Percentiles rank a stretch among this genome's conserved stretches.
Evolutionary conservation across 768 basidiomycete genomes (phyloP).

Genomic region (Lentinula detonsa): DNA sequence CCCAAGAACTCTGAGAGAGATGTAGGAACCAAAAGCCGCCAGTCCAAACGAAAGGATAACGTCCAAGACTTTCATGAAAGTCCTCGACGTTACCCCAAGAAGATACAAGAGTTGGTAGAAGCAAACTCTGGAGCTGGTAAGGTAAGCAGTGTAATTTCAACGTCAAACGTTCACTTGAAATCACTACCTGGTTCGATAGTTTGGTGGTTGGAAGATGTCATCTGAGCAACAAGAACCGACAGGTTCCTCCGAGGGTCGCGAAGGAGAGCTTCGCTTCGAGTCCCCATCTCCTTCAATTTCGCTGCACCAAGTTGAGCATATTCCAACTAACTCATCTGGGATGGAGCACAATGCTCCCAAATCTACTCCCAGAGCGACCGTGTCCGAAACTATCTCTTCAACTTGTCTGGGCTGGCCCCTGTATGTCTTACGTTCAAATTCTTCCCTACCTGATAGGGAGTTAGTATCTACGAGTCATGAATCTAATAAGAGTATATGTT

Average conservation of each 20-base stretch:
- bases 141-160: not conserved
- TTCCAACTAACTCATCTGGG: not conserved
- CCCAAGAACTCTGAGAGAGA: not conserved
- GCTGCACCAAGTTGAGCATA: not conserved
- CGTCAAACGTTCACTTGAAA: not conserved
- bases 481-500: not conserved
- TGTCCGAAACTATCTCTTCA: not conserved
- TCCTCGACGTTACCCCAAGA: not conserved
- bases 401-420: not conserved
- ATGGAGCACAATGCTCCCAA: not conserved
- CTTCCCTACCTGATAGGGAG: not conserved
- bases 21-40: not conserved
- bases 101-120: not conserved
- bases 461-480: not conserved
- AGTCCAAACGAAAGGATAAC: not conserved
- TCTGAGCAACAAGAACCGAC: not conserved
- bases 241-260: not conserved
- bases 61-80: not conserved
- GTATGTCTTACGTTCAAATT: not conserved
- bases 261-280: not conserved
- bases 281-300: not conserved
- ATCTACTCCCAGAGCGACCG: not conserved
- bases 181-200: not conserved
- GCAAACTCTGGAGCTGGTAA: not conserved
- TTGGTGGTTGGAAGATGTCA: not conserved